phyloP scores from a whole-genome alignment of 768 basidiomycete species.

The Cystobasidium onofrii region DNA sequence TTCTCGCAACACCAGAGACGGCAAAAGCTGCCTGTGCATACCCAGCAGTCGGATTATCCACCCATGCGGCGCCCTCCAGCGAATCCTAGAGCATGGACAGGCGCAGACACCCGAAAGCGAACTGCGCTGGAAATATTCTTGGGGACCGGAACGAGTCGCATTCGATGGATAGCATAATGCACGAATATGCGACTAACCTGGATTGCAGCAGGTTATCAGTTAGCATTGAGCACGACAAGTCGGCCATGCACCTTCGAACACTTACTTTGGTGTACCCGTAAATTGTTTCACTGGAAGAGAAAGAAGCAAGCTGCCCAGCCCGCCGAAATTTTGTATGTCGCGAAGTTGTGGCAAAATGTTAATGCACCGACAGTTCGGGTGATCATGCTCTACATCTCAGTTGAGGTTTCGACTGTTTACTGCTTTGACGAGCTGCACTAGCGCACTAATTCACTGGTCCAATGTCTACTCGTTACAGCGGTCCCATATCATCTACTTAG shows the following conservation, averaged over 20 bases:
- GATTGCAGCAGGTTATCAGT: constrained; percentile 1
- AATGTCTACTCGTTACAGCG: neutral
- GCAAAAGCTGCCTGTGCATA: neutral
- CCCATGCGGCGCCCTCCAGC: neutral
- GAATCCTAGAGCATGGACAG: constrained; percentile 2
- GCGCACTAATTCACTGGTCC: neutral
- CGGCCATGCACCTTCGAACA: neutral
- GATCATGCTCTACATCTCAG: too few species aligned
- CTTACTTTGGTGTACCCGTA: constrained; percentile 32
- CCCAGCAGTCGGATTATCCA: neutral
- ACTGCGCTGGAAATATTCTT: constrained; percentile 12
- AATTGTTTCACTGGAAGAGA: constrained; percentile 16
- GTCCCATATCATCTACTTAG: neutral
- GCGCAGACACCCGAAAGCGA: neutral
- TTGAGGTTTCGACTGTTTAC: too few species aligned
- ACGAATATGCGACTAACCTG: constrained; percentile 18
- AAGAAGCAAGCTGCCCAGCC: neutral
- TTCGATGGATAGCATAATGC: constrained; percentile 3
- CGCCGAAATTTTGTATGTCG: neutral
- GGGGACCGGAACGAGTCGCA: constrained; percentile 32
- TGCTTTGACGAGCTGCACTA: neutral
- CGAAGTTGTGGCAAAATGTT: neutral
- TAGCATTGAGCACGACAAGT: neutral
- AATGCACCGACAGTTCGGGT: too few species aligned
- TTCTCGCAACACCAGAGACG: neutral